Percentiles rank a stretch among this genome's conserved stretches.
Conservation (phyloP, 2,329 filamentous ascomycete species). For the Rhynchosporium agropyri region DNA sequence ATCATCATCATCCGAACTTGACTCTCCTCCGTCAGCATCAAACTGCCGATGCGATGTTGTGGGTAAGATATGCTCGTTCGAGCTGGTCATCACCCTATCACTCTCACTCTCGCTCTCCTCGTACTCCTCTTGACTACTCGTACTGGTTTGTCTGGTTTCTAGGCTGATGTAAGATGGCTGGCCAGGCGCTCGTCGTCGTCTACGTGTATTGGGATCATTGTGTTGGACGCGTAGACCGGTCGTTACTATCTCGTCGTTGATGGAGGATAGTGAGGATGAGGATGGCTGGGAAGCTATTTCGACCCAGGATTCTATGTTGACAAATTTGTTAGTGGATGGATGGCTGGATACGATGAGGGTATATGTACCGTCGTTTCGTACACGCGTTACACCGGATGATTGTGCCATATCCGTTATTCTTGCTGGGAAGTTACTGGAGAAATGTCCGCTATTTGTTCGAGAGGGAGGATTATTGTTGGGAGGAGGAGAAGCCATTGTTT, state of each 20-base stretch:
- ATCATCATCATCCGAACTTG: constrained; percentile 51
- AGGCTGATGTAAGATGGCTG: constrained; percentile 45
- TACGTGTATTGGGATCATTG: constrained; percentile 58
- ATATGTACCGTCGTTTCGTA: constrained; percentile 39
- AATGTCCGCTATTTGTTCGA: constrained; percentile 10
- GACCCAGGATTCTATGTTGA: constrained; percentile 82
- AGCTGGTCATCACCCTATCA: constrained; percentile 66
- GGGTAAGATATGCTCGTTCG: constrained; percentile 54
- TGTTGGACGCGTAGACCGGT: constrained; percentile 79
- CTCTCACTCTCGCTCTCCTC: constrained; percentile 92
- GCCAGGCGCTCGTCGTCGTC: constrained; percentile 54
- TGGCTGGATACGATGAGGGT: background rate
- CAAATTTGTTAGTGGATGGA: constrained; percentile 27
- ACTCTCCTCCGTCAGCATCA: constrained; percentile 46
- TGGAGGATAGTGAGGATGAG: constrained; percentile 86
- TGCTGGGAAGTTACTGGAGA: constrained; percentile 13
- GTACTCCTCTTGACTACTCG: constrained; percentile 91
- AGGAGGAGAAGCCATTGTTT: constrained; percentile 18
- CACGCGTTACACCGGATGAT: constrained; percentile 29
- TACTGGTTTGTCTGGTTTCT: constrained; percentile 47
- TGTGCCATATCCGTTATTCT: constrained; percentile 16
- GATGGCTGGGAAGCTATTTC: constrained; percentile 92
- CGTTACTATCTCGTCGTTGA: constrained; percentile 86
- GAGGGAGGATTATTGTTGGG: constrained; percentile 20
- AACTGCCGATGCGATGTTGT: constrained; percentile 33